Base-by-base conservation (phyloP, 1,284 basidiomycete species). In the Marasmius sp. region DNA sequence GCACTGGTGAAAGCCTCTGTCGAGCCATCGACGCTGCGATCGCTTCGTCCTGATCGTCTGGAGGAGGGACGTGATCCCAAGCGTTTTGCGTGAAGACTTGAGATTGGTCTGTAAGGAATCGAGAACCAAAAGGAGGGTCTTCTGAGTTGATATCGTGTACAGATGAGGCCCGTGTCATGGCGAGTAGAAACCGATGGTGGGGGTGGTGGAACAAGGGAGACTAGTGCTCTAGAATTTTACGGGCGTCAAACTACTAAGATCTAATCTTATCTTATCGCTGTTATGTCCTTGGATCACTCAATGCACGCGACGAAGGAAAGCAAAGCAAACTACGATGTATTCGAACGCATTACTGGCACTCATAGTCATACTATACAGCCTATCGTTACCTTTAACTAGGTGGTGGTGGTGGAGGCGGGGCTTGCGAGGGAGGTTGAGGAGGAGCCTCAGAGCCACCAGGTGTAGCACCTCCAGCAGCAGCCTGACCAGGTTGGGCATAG, bases 1-100 rank as follows among this genome's bases (percentile, higher is more conserved):
- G 81, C 0, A 95, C 92, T 1, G 91, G 93, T 2, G 84, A 81
- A 16, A 79, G 73, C 2, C 82, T 83, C 70, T 95, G 94, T 66
- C 81, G 82, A 37, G 82, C 80, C 58, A 95, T 79, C 6, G 93
- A 88, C 20, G 85, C 77, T 14, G 84, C 80, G 58, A 95, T 92
- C 37, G 77, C 76, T 37, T 89, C 85, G 50, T 76, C 80, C 70
- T 95, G 93, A 75, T 93, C 91, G 20, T 86, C 80, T 8, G 94
- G 94, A 9, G 92, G 87, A 47, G 89, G 89, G 37, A 93, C 94
- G 72, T 95, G 93, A 73, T 96, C 94, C 94, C 94, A 93, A 1
- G 90, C 91, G 67, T 93, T 92, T 61, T 91, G 87, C 38, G 81
- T 80, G 87, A 88, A 93, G 8, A 92, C 87, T 66, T 90, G 81